Evolutionary conservation across 306 rosid genomes (phyloP).

Genomic region (Ormosia emarginata): DNA sequence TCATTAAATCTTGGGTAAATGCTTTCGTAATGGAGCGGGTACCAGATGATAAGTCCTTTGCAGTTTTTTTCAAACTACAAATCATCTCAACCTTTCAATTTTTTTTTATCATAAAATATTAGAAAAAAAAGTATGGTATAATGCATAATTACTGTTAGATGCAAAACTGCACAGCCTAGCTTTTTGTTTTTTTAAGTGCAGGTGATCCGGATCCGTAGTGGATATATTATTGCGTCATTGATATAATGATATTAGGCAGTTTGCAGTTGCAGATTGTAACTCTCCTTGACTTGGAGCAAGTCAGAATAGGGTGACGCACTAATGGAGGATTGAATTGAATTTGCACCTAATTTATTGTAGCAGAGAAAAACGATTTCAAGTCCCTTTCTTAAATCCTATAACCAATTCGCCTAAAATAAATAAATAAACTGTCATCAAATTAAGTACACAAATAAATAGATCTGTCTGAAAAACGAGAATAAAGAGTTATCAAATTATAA

Average conservation of each 20-base stretch:
- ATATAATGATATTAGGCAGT: neutral
- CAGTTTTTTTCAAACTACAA: too few relatives aligned
- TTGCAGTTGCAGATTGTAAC: neutral
- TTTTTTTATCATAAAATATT: too few relatives aligned
- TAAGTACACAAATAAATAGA: too few relatives aligned
- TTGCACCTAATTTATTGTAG: neutral
- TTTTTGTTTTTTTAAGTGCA: too few relatives aligned
- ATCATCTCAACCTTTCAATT: too few relatives aligned
- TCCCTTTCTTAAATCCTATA: neutral
- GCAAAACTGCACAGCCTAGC: too few relatives aligned
- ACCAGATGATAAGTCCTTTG: too few relatives aligned
- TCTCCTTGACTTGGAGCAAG: neutral
- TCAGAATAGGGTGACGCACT: neutral
- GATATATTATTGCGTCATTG: too few relatives aligned
- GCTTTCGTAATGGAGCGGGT: neutral
- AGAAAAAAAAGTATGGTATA: too few relatives aligned
- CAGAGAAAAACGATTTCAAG: neutral
- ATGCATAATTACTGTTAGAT: too few relatives aligned
- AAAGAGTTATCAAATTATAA: neutral
- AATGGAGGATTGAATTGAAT: neutral
- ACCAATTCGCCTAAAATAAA: neutral
- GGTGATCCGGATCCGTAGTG: too few relatives aligned
- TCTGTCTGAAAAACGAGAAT: too few relatives aligned
- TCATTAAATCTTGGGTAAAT: neutral
- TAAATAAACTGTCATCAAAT: neutral